Conservation (phyloP, 192 early-diverging fungal genomes). For the Coemansia sp. region DNA sequence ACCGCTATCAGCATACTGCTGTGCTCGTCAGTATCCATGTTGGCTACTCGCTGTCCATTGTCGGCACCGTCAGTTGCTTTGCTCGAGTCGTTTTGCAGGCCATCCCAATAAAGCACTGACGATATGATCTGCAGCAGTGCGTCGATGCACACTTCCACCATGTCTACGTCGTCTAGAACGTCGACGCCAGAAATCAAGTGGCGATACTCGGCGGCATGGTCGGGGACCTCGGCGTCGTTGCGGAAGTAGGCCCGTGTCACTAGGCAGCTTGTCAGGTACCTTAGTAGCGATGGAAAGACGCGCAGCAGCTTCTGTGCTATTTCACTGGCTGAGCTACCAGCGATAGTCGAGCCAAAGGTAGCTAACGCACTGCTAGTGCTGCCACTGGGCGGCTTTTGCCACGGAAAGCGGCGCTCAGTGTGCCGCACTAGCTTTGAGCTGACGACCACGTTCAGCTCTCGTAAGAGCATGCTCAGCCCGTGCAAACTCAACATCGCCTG, state of each 20-base stretch:
- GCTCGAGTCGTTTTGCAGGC: conserved; percentile 18
- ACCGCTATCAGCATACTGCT: conserved; percentile 9
- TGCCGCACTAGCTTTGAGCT: conserved; percentile 33
- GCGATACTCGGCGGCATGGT: neutral
- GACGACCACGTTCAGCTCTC: conserved; percentile 26
- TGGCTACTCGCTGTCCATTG: neutral
- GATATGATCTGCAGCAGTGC: conserved; percentile 30
- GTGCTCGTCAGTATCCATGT: neutral
- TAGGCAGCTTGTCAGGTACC: conserved; percentile 33
- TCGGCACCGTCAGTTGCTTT: neutral
- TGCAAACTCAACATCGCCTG: conserved; percentile 11
- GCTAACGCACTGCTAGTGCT: conserved; percentile 6
- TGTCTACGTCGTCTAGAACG: conserved; percentile 10
- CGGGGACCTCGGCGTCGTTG: conserved; percentile 17
- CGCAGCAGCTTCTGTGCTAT: conserved; percentile 26
- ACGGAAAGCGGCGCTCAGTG: conserved; percentile 22
- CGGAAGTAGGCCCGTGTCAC: conserved; percentile 16
- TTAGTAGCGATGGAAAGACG: conserved; percentile 38
- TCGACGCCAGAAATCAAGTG: conserved; percentile 10
- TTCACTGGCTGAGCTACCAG: conserved; percentile 23
- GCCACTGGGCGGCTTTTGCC: conserved; percentile 2
- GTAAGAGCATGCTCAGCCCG: conserved; percentile 26
- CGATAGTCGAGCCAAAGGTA: conserved; percentile 43
- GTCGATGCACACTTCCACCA: conserved; percentile 27
- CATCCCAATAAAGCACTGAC: conserved; percentile 39